These are phyloP conservation scores for Simplicillium sp. DNA, from an alignment of 2,329 filamentous ascomycete species.

Conservation along the genomic window DNA sequence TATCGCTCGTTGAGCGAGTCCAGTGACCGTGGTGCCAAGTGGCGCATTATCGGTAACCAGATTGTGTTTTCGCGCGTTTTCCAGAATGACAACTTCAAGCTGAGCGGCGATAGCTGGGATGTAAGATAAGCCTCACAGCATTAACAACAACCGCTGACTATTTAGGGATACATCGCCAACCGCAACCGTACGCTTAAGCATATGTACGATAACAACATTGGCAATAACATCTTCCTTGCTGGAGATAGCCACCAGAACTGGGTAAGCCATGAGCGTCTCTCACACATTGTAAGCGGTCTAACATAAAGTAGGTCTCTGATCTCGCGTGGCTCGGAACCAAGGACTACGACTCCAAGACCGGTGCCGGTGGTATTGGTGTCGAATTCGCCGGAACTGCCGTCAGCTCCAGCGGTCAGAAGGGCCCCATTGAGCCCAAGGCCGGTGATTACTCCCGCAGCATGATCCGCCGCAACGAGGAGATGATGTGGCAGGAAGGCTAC, in stretches of 20 bases:
- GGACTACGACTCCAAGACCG: slow-evolving; percentile 42
- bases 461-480: slow-evolving; percentile 45
- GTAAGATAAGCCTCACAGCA: slow-evolving; percentile 12
- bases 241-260: slow-evolving; percentile 63
- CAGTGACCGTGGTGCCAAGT: slow-evolving; percentile 54
- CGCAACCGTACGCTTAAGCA: slow-evolving; percentile 60
- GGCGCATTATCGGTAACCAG: slow-evolving; percentile 64
- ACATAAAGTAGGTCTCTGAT: slow-evolving; percentile 24
- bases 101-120: slow-evolving; percentile 24
- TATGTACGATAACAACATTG: slow-evolving; percentile 57
- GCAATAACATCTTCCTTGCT: slow-evolving; percentile 63
- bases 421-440: slow-evolving; percentile 41
- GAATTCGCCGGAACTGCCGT: slow-evolving; percentile 62
- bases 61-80: slow-evolving; percentile 53
- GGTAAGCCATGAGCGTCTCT: slow-evolving; percentile 29
- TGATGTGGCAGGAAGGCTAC: slow-evolving; percentile 66
- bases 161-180: slow-evolving; percentile 55
- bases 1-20: slow-evolving; percentile 50
- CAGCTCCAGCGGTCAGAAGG: slow-evolving; percentile 47
- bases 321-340: slow-evolving; percentile 47
- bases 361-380: slow-evolving; percentile 47
- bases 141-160: not conserved
- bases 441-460: slow-evolving; percentile 37
- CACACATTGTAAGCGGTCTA: not conserved
- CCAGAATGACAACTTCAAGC: slow-evolving; percentile 17